phyloP scores from a whole-genome alignment of 176 grass and related monocot species.

The Carex kokanica region DNA sequence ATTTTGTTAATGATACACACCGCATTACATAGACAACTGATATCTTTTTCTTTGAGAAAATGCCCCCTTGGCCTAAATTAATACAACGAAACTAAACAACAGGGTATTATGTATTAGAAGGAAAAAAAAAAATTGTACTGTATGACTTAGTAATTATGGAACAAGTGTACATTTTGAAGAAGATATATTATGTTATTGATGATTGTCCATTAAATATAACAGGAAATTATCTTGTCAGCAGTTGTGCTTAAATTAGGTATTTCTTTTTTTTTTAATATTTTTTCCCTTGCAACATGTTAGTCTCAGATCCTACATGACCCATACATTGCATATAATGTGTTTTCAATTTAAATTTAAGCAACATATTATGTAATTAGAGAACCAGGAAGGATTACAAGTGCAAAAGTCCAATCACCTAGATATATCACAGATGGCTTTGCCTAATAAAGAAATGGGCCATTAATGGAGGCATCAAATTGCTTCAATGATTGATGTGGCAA shows the following conservation, averaged over 20 bases:
- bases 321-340: neutral
- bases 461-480: conserved; percentile 29
- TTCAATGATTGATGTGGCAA: conserved; percentile 28
- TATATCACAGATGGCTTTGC: neutral
- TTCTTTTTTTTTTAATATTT: neutral
- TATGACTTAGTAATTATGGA: neutral
- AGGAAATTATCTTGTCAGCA: neutral
- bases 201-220: neutral
- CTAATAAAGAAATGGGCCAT: conserved; percentile 21
- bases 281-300: neutral
- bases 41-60: neutral
- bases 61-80: neutral
- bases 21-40: neutral
- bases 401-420: neutral
- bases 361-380: conserved; percentile 1
- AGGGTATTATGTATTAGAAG: neutral
- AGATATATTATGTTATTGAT: neutral
- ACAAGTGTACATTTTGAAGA: neutral
- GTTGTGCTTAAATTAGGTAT: neutral
- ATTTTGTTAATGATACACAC: neutral
- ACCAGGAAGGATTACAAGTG: neutral
- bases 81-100: neutral
- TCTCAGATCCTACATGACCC: neutral
- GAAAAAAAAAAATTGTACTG: neutral
- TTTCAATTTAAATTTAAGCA: neutral